Percentiles rank a stretch among this genome's conserved stretches.
Evolutionary conservation across 257 asterid species (phyloP).

Genomic region (Gynochthodes officinalis): DNA sequence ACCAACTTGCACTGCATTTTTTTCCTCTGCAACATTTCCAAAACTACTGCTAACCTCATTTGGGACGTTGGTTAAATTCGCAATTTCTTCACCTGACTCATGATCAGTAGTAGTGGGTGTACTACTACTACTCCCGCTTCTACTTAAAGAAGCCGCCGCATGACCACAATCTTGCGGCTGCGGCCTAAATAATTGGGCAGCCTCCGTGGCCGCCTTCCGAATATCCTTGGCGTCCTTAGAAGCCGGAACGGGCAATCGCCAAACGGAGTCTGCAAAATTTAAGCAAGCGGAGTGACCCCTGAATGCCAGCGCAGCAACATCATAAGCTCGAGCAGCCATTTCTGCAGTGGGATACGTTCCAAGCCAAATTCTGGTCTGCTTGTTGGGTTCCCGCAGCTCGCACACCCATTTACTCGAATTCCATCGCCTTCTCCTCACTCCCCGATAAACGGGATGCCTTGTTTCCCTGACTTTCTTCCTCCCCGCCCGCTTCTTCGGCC

Average conservation of each 20-base stretch:
- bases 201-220: conserved; percentile 44
- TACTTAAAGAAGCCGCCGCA: background rate
- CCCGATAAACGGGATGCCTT: conserved; percentile 37
- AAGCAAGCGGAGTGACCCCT: conserved; percentile 49
- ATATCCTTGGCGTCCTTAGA: conserved; percentile 46
- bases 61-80: background rate
- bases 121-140: background rate
- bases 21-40: background rate
- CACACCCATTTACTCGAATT: conserved; percentile 37
- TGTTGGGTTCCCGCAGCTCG: conserved; percentile 52
- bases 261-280: conserved; percentile 69
- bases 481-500: conserved; percentile 32
- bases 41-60: background rate
- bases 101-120: too few relatives aligned
- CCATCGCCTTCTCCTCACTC: conserved; percentile 33
- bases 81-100: background rate
- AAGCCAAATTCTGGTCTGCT: conserved; percentile 65
- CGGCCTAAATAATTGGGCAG: conserved; percentile 46
- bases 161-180: background rate
- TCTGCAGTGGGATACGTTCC: conserved; percentile 76
- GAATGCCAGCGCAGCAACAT: conserved; percentile 69
- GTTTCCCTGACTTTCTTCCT: conserved; percentile 40
- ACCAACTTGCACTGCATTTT: too few relatives aligned
- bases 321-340: conserved; percentile 86
- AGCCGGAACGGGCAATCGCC: conserved; percentile 39